A percentile compares a stretch with the other conserved stretches of the same genome.
Evolutionary conservation across 257 asterid genomes (phyloP).

Genomic region (Plantago elongata): DNA sequence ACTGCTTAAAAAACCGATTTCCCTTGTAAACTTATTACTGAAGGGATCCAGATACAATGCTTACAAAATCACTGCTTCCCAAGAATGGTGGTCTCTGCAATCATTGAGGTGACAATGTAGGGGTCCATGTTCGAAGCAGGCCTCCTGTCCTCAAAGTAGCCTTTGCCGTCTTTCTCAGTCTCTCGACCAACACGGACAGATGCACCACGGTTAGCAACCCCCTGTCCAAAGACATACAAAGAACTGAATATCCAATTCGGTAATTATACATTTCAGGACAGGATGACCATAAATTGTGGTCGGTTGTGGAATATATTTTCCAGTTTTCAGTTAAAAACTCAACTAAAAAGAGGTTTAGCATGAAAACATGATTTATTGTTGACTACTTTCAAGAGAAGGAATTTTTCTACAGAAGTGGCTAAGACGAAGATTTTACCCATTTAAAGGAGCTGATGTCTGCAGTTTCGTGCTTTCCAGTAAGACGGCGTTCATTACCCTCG

Average conservation of each 20-base stretch:
- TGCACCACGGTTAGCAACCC: conserved; percentile 95
- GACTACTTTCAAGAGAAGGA: not conserved
- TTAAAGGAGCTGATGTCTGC: conserved; percentile 61
- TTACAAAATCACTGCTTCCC: conserved; percentile 35
- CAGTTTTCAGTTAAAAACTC: too few species aligned
- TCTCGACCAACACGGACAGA: conserved; percentile 90
- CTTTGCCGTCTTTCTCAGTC: conserved; percentile 87
- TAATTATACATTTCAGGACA: too few species aligned
- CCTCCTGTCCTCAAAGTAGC: conserved; percentile 91
- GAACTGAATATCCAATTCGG: not conserved
- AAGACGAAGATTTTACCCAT: conserved; percentile 49
- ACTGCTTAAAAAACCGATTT: too few species aligned
- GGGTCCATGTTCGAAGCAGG: conserved; percentile 99
- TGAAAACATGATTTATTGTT: too few species aligned
- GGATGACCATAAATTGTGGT: too few species aligned
- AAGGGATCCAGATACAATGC: too few species aligned
- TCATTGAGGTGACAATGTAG: conserved; percentile 80
- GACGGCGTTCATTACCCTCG: conserved; percentile 91
- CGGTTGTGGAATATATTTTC: too few species aligned
- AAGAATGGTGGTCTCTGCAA: conserved; percentile 82
- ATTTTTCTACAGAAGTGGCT: not conserved
- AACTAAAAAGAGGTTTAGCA: too few species aligned
- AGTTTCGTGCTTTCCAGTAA: conserved; percentile 90
- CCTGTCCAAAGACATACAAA: conserved; percentile 31
- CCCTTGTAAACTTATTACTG: too few species aligned